A percentile compares a stretch with the other conserved stretches of the same genome.
Evolutionary conservation across 768 basidiomycete genomes (phyloP).

Genomic region (Podaxis carcinomalis): DNA sequence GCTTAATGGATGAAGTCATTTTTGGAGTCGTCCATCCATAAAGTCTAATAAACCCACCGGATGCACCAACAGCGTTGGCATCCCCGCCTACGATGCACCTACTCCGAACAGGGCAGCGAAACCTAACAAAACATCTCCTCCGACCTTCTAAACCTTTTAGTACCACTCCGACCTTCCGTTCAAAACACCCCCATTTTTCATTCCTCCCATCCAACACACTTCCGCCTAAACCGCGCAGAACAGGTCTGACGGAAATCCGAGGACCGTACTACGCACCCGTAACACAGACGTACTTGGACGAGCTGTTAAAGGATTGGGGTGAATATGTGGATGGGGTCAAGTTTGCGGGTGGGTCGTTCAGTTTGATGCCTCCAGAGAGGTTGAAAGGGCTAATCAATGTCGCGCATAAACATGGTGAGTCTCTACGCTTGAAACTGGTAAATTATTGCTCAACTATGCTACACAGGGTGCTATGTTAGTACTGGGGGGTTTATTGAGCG

Average conservation of each 20-base stretch:
- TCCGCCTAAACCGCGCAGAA: slow-evolving; percentile 28
- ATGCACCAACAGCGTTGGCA: neutral
- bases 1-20: slow-evolving; percentile 8
- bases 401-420: slow-evolving; percentile 31
- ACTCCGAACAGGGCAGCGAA: neutral
- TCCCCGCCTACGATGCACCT: neutral
- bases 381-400: slow-evolving; percentile 34
- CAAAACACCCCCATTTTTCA: slow-evolving; percentile 13
- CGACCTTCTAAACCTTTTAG: neutral
- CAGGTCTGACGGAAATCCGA: slow-evolving; percentile 40
- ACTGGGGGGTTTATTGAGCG: slow-evolving; percentile 40
- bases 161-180: neutral
- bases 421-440: slow-evolving; percentile 7
- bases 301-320: slow-evolving; percentile 36
- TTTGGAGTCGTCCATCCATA: neutral
- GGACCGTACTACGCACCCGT: slow-evolving; percentile 41
- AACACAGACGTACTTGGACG: slow-evolving; percentile 35
- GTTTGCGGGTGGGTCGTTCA: slow-evolving; percentile 40
- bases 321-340: slow-evolving; percentile 41
- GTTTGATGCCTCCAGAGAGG: slow-evolving; percentile 36
- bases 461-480: slow-evolving; percentile 28
- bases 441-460: neutral
- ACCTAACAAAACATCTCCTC: neutral
- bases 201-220: slow-evolving; percentile 29
- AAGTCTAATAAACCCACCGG: neutral